These are phyloP conservation scores for Podospora sp. DNA, from an alignment of 495 filamentous ascomycete genomes.

Conservation along the genomic window DNA sequence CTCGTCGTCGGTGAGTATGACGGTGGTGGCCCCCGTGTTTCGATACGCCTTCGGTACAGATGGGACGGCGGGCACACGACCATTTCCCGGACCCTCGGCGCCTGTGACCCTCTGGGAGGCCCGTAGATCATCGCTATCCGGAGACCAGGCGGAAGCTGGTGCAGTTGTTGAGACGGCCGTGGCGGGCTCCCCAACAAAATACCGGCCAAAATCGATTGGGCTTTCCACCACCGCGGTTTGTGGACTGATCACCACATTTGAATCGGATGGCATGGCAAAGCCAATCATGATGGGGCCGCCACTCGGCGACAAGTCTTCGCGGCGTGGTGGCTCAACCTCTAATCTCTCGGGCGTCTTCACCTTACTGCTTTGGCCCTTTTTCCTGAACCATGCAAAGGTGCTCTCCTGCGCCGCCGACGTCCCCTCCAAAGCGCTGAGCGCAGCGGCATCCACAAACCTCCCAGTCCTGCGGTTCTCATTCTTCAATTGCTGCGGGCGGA, in stretches of 20 bases:
- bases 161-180: conserved; percentile 67
- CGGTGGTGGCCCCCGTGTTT: background rate
- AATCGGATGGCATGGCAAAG: conserved; percentile 65
- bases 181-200: conserved; percentile 33
- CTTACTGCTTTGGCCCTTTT: conserved; percentile 32
- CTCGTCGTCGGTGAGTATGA: conserved; percentile 13
- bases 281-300: conserved; percentile 81
- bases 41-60: conserved; percentile 18
- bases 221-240: conserved; percentile 51
- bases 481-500: conserved; percentile 36
- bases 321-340: conserved; percentile 23
- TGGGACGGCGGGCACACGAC: conserved; percentile 15
- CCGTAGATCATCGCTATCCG: conserved; percentile 45
- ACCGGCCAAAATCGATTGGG: conserved; percentile 38
- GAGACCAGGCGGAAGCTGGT: conserved; percentile 65
- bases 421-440: conserved; percentile 54
- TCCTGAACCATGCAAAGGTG: conserved; percentile 48
- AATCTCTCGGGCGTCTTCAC: conserved; percentile 34
- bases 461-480: conserved; percentile 29
- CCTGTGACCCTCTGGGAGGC: conserved; percentile 43
- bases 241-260: conserved; percentile 55
- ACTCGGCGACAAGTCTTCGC: conserved; percentile 69
- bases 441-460: conserved; percentile 53
- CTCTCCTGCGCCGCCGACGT: conserved; percentile 41
- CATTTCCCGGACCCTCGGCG: background rate